phyloP scores from a whole-genome alignment of 345 rosid species.

The Limnanthes douglasii region DNA sequence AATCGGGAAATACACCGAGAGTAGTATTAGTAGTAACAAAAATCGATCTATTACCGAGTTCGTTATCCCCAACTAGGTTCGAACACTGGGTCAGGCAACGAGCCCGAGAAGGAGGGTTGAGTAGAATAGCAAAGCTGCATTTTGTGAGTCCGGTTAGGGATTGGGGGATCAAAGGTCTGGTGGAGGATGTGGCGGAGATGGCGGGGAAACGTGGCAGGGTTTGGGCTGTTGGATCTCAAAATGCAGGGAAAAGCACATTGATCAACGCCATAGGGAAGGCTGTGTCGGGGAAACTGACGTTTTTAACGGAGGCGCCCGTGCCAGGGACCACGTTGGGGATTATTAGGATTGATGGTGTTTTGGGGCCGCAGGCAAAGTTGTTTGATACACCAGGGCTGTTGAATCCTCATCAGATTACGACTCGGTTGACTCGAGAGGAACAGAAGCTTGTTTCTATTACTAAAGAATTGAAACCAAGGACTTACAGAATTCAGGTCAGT shows the following conservation, averaged over 20 bases:
- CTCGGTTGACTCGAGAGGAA: constrained; percentile 77
- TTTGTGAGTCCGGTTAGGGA: constrained; percentile 73
- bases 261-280: constrained; percentile 61
- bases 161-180: constrained; percentile 76
- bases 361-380: constrained; percentile 65
- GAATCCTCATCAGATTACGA: constrained; percentile 74
- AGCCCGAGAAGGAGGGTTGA: constrained; percentile 67
- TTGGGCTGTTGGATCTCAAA: constrained; percentile 88
- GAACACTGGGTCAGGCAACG: constrained; percentile 86
- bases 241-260: constrained; percentile 85
- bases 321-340: constrained; percentile 91
- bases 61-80: constrained; percentile 49
- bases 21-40: constrained; percentile 71
- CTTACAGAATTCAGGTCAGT: constrained; percentile 84
- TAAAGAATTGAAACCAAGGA: constrained; percentile 81
- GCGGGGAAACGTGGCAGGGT: constrained; percentile 82
- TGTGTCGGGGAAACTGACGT: constrained; percentile 33
- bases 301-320: constrained; percentile 81
- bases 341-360: constrained; percentile 66
- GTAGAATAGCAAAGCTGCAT: constrained; percentile 54
- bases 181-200: constrained; percentile 54
- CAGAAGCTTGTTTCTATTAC: constrained; percentile 69
- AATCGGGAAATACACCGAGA: constrained; percentile 72
- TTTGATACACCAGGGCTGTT: constrained; percentile 87
- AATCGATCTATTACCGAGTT: constrained; percentile 71